Percentiles rank a stretch among this genome's conserved stretches.
Conservation (phyloP, 2,329 filamentous ascomycete genomes). For the Pestalotiopsis sp. region DNA sequence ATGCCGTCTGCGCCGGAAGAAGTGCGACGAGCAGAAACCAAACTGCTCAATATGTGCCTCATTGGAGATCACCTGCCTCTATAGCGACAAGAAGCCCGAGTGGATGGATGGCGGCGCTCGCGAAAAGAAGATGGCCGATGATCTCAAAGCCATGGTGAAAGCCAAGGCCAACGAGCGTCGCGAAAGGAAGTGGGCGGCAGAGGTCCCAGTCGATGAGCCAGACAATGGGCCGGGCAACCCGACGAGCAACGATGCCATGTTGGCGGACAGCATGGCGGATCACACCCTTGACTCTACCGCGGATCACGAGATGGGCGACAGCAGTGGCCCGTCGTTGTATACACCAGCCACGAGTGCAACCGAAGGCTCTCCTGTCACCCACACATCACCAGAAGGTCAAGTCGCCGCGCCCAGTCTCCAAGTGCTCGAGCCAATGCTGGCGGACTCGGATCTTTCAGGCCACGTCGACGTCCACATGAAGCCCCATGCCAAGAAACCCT, state of each 20-base stretch:
- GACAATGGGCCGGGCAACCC: neutral
- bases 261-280: slow-evolving; percentile 14
- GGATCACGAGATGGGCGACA: neutral
- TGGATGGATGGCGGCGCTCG: slow-evolving; percentile 58
- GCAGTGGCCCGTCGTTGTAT: slow-evolving; percentile 7
- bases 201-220: slow-evolving; percentile 28
- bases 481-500: neutral
- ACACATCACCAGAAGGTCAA: neutral
- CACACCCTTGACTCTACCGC: slow-evolving; percentile 4
- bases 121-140: slow-evolving; percentile 54
- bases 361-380: neutral
- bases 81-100: slow-evolving; percentile 52
- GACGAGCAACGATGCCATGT: neutral
- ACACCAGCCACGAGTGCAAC: slow-evolving; percentile 13
- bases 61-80: slow-evolving; percentile 61
- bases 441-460: neutral
- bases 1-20: slow-evolving; percentile 63
- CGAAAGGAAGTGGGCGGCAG: slow-evolving; percentile 49
- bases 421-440: neutral
- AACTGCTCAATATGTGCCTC: slow-evolving; percentile 52
- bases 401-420: neutral
- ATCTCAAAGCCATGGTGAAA: slow-evolving; percentile 61
- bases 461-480: neutral
- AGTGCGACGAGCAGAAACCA: slow-evolving; percentile 59
- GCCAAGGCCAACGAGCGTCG: slow-evolving; percentile 51